These are phyloP conservation scores for Pseudodiploospora longispora DNA, from an alignment of 2,329 filamentous ascomycete species.

Conservation along the genomic window DNA sequence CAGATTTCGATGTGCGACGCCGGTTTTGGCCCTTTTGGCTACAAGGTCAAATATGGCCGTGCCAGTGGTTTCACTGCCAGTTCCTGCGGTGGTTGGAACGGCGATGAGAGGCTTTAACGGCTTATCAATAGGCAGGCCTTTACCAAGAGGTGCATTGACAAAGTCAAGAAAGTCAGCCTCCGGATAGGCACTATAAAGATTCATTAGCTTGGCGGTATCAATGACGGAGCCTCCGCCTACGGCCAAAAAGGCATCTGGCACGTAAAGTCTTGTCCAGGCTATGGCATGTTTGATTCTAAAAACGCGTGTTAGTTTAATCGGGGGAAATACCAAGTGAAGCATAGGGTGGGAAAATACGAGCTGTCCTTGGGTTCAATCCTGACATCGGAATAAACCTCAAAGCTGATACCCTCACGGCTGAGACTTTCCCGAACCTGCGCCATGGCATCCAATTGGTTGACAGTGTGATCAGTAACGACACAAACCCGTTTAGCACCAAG, in stretches of 20 bases:
- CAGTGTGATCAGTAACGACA: conserved; percentile 82
- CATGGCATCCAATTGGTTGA: conserved; percentile 80
- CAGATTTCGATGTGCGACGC: conserved; percentile 87
- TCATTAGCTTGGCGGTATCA: conserved; percentile 98
- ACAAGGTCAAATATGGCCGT: conserved; percentile 97
- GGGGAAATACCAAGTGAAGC: neutral
- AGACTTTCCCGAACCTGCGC: conserved; percentile 78
- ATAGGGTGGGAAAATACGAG: conserved; percentile 48
- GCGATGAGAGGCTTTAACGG: conserved; percentile 70
- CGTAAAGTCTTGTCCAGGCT: conserved; percentile 69
- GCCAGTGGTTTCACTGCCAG: conserved; percentile 89
- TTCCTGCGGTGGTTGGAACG: conserved; percentile 76
- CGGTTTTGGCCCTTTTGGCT: conserved; percentile 84
- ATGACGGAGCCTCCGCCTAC: conserved; percentile 90
- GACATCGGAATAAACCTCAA: conserved; percentile 72
- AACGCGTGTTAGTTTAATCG: conserved; percentile 1
- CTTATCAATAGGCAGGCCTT: conserved; percentile 67
- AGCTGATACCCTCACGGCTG: conserved; percentile 68
- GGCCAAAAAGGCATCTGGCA: conserved; percentile 83
- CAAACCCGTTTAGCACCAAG: conserved; percentile 80
- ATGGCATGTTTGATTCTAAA: conserved; percentile 80
- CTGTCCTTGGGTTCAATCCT: conserved; percentile 90
- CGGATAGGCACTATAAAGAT: conserved; percentile 84
- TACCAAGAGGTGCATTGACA: conserved; percentile 89
- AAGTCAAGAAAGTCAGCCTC: conserved; percentile 95